Conservation (phyloP, 495 filamentous ascomycete species). For the Amorphotheca resinae region DNA sequence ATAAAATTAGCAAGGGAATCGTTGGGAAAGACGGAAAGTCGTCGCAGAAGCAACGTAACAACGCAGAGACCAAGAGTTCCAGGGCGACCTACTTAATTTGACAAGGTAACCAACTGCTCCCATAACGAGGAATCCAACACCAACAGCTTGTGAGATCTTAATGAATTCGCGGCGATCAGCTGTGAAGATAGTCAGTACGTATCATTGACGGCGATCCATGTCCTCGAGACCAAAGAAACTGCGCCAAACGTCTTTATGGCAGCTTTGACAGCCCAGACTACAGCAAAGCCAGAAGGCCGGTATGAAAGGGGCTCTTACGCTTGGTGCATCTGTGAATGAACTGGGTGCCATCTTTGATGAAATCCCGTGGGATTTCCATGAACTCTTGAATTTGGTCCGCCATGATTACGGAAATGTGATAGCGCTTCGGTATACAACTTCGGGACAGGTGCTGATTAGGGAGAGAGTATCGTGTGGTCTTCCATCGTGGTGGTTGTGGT, state of each 20-base stretch:
- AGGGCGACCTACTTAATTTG: conserved; percentile 61
- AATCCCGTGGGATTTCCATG: conserved; percentile 71
- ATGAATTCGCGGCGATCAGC: conserved; percentile 81
- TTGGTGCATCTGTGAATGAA: conserved; percentile 81
- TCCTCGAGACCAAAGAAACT: too few relatives aligned
- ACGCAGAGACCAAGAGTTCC: too few relatives aligned
- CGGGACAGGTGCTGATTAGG: too few relatives aligned
- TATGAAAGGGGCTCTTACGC: conserved; percentile 39
- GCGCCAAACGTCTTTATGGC: too few relatives aligned
- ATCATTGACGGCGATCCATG: too few relatives aligned
- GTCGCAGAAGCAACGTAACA: too few relatives aligned
- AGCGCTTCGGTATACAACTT: too few relatives aligned
- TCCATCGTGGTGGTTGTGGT: too few relatives aligned
- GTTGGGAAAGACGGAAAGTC: neutral
- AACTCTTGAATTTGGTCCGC: conserved; percentile 70
- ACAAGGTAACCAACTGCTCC: conserved; percentile 70
- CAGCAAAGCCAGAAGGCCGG: neutral
- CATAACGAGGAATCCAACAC: conserved; percentile 84
- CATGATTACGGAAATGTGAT: too few relatives aligned
- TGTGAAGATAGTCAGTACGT: too few relatives aligned
- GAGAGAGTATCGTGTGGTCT: too few relatives aligned
- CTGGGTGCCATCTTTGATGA: conserved; percentile 65
- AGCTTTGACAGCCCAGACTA: too few relatives aligned
- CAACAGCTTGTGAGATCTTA: conserved; percentile 92
- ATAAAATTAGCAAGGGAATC: neutral